These are phyloP conservation scores for Dryadomyces quercivorus DNA, from an alignment of 2,329 filamentous ascomycete genomes.

Conservation along the genomic window DNA sequence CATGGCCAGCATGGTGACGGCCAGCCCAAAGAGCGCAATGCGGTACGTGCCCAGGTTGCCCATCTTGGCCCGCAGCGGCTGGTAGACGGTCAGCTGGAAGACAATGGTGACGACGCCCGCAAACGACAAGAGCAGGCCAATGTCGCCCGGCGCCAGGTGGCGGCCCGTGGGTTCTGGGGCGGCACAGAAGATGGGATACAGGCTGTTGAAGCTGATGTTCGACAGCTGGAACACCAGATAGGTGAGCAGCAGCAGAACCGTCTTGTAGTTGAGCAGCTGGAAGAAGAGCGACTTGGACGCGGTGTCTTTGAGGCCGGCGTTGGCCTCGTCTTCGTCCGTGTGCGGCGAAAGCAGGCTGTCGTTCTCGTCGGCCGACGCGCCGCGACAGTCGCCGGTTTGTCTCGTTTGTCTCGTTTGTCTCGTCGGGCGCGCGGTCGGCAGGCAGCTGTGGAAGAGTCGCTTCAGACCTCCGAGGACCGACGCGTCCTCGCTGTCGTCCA, in stretches of 20 bases:
- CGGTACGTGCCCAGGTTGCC: constrained; percentile 83
- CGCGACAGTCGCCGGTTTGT: too few species aligned
- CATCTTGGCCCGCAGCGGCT: constrained; percentile 61
- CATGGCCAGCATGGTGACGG: constrained; percentile 73
- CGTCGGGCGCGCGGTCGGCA: too few species aligned
- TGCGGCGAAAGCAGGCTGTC: neutral
- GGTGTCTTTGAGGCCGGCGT: constrained; percentile 11
- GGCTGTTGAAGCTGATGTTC: constrained; percentile 89
- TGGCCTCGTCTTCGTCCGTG: neutral
- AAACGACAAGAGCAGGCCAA: constrained; percentile 74
- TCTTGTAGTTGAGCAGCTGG: constrained; percentile 67
- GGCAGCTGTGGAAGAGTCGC: neutral
- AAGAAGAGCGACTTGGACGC: constrained; percentile 29
- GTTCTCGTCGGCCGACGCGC: neutral
- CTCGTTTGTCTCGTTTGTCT: too few species aligned
- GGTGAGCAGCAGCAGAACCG: constrained; percentile 66
- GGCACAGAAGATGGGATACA: constrained; percentile 88
- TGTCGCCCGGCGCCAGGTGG: constrained; percentile 61
- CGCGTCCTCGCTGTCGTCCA: constrained; percentile 11
- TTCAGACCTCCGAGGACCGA: constrained; percentile 15
- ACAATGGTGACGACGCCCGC: constrained; percentile 76
- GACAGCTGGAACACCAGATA: constrained; percentile 90
- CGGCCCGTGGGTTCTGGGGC: constrained; percentile 65
- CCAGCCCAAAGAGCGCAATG: constrained; percentile 64
- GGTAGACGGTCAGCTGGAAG: constrained; percentile 82